Conservation (phyloP, 306 rosid species). For the Cucumis melo region DNA sequence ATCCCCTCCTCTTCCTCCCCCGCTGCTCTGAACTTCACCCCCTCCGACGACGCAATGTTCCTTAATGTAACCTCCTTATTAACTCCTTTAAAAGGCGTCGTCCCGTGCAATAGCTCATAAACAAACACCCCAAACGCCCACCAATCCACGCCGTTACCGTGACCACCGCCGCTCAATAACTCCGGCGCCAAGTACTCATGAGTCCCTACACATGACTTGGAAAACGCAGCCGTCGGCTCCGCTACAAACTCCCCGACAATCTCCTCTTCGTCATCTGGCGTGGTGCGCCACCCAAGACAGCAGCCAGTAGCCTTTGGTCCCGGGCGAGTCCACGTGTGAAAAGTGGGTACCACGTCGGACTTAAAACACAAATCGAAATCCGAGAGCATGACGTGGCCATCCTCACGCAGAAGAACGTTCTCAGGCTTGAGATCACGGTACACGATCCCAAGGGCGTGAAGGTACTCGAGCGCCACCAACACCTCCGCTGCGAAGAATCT, state of each 20-base stretch:
- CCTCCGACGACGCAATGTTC: conserved; percentile 45
- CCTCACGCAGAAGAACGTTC: conserved; percentile 66
- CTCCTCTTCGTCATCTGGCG: neutral
- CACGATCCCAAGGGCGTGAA: conserved; percentile 67
- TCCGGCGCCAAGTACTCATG: conserved; percentile 90
- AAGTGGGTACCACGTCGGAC: conserved; percentile 43
- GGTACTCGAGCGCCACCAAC: conserved; percentile 62
- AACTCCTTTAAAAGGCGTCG: conserved; percentile 76
- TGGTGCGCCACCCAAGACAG: conserved; percentile 18
- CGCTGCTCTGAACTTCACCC: conserved; percentile 28
- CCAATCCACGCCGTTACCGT: conserved; percentile 90
- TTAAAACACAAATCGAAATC: conserved; percentile 76
- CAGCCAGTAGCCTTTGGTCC: neutral
- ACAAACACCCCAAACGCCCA: conserved; percentile 86
- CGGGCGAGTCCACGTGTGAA: neutral
- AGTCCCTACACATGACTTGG: conserved; percentile 76
- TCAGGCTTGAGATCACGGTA: conserved; percentile 85
- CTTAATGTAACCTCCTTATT: conserved; percentile 59
- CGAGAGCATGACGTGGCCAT: conserved; percentile 88
- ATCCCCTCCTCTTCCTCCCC: conserved; percentile 46
- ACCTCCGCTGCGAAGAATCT: conserved; percentile 77
- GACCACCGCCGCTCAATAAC: conserved; percentile 56
- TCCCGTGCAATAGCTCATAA: conserved; percentile 54
- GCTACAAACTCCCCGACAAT: conserved; percentile 49
- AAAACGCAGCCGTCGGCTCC: conserved; percentile 66